Conservation (phyloP, 2,329 filamentous ascomycete species). For the Botrytis sinoallii region DNA sequence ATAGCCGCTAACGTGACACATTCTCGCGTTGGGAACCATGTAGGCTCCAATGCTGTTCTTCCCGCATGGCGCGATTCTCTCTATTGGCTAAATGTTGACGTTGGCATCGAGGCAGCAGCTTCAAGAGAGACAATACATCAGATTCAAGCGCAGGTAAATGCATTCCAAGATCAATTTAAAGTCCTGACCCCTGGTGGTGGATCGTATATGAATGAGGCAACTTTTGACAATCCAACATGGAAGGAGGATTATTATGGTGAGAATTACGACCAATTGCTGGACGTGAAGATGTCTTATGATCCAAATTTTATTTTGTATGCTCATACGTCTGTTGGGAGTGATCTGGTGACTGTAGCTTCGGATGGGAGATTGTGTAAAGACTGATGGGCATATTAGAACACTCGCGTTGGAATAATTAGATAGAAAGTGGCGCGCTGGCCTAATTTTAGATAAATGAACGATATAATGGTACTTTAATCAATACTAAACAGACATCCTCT, state of each 20-base stretch:
- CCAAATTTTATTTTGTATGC: not conserved
- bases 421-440: too few species aligned
- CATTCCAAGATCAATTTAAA: not conserved
- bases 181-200: not conserved
- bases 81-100: not conserved
- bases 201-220: not conserved
- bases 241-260: not conserved
- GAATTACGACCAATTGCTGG: not conserved
- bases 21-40: not conserved
- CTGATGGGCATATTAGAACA: too few species aligned
- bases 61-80: not conserved
- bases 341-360: not conserved
- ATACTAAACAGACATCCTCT: not conserved
- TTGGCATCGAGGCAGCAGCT: not conserved
- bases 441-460: not conserved
- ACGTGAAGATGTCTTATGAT: not conserved
- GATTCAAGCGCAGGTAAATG: not conserved
- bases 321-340: not conserved
- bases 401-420: too few species aligned
- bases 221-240: not conserved
- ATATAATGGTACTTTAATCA: not conserved
- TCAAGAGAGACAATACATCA: not conserved
- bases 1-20: not conserved
- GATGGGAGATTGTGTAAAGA: not conserved
- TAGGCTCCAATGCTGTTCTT: not conserved